Base-by-base conservation (phyloP, 192 early-diverging fungal species). In the Gryganskiella cystojenkinii region DNA sequence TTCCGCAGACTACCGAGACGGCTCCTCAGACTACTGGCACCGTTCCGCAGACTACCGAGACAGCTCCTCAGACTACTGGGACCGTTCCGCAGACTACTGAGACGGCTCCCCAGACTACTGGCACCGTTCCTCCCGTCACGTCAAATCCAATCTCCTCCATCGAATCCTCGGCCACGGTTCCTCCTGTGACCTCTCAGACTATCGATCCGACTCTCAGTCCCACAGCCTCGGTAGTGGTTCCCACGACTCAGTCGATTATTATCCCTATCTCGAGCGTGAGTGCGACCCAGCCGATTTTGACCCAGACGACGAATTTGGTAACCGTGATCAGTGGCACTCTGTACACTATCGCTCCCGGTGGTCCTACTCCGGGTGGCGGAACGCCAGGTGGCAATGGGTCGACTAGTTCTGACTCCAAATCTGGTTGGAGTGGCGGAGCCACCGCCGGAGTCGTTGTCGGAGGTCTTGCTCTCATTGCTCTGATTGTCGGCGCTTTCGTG, bases 401-500 rank as follows among this genome's bases (percentile, higher is more conserved):
- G 14, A 3, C 0, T 0, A 56, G 71, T 9, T 2, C 42, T 15
- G 37, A 43, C 42, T 64, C 66, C 42, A 78, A 69, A 42, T 15
- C 53, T 51, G 59, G 60, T 3, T 60, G 68, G 74, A 64, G 74
- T 40, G 3, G 17, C 13, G 66, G 66, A 53, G 74, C 60, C 0
- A 64, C 55, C n/a, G 74, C 61, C 22, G 74, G 74, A 14, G 56
- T 78, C 2, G 61, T 59, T 28, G 47, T 78, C 4, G 74, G 74
- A 63, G 51, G 60, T 44, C 45, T 69, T 14, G 74, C 61, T 3
- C 44, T 59, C 6, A 22, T 78, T 8, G 58, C 61, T 3, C 56
- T 78, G 51, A 69, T 78, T 54, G 74, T 60, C 2, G 74, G 61
- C 30, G 60, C 58, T n/a, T 78, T 78, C 35, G 22, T 78, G 46